Base-by-base conservation (phyloP, 345 rosid genomes). In the Salix exigua region DNA sequence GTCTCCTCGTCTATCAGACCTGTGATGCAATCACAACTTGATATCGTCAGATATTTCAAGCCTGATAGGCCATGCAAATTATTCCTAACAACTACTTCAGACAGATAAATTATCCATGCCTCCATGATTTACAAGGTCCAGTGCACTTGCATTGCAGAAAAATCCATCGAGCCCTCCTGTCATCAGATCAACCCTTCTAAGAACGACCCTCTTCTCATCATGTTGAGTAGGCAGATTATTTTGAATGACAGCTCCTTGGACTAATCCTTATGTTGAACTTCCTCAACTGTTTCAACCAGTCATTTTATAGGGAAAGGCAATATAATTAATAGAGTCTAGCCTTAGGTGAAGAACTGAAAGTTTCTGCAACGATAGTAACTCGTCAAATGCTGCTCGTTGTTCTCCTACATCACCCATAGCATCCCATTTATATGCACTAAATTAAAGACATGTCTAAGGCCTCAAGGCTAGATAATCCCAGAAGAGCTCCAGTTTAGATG, bases 401-500 rank as follows among this genome's bases (percentile, higher is more conserved):
- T 74, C 79, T 71, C 71, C 77, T 28, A 61, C 42, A 28, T 74
- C 65, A 17, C 42, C 17, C 51, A 48, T 33, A 17, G 14, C 60
- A 60, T 51, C 78, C 86, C 86, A 82, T 48, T 80, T 78, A 61
- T 83, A 85, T 68, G 73, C 77, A 77, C 88, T 85, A 38, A 66
- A 76, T n/a, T n/a, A n/a, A n/a, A 3, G 86, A 77, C 89, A 87
- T 85, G 82, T 85, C 84, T 46, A 89, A 74, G 65, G 70, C 75
- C 75, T 87, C 88, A 25, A 89, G 69, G 72, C 72, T 71, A 42
- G 72, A 53, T 77, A 89, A 78, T 31, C 73, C 70, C 16, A 77
- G 48, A 66, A 89, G 73, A 51, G 42, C 55, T 72, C 83, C 88
- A 2, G 77, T 75, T 69, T 58, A 71, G 48, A 87, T 80, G 70